A percentile compares a stretch with the other conserved stretches of the same genome.
Conservation (phyloP, 306 rosid species). For the Malus asiatica region DNA sequence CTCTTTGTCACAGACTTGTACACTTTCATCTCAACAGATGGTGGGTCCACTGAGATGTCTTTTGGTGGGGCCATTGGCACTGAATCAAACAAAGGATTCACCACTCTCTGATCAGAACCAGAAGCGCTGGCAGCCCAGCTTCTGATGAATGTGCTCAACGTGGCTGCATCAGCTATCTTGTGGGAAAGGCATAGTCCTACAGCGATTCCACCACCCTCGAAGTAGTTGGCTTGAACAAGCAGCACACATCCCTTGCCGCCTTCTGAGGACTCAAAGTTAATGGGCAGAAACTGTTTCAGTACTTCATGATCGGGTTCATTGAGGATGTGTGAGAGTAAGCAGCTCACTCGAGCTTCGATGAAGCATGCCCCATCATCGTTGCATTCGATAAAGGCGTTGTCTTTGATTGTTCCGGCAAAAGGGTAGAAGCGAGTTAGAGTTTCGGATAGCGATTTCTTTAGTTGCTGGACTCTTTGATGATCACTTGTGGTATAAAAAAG, state of each 20-base stretch:
- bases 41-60: background rate
- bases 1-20: constrained; percentile 9
- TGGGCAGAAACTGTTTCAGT: background rate
- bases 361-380: constrained; percentile 25
- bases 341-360: constrained; percentile 17
- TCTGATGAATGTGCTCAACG: constrained; percentile 17
- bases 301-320: constrained; percentile 17
- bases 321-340: constrained; percentile 16
- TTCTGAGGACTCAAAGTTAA: background rate
- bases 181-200: constrained; percentile 25
- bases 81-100: background rate
- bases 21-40: background rate
- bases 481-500: background rate
- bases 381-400: constrained; percentile 15
- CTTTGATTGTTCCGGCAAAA: constrained; percentile 30
- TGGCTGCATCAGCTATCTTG: constrained; percentile 28
- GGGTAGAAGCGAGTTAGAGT: constrained; percentile 30
- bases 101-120: background rate
- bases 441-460: constrained; percentile 22
- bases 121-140: constrained; percentile 16
- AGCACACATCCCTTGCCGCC: constrained; percentile 1
- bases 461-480: background rate
- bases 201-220: constrained; percentile 32
- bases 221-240: constrained; percentile 24
- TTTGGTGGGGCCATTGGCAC: constrained; percentile 3